These are phyloP conservation scores for Podaxis sp. DNA, from an alignment of 768 basidiomycete species.

Conservation along the genomic window DNA sequence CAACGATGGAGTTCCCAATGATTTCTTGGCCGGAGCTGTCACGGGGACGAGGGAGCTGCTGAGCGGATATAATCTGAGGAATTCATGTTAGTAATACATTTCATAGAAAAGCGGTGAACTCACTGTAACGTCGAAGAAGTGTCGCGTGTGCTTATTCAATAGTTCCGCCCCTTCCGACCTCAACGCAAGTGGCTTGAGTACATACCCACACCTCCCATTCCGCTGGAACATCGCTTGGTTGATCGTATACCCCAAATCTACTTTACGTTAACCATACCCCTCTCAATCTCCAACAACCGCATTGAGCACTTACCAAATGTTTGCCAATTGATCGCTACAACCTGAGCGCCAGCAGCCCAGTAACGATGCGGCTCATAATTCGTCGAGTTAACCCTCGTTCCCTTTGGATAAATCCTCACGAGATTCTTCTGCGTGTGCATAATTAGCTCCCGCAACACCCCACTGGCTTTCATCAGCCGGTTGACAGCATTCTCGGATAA, in stretches of 20 bases:
- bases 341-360: slow-evolving; percentile 87
- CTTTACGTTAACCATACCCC: background rate
- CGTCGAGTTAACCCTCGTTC: slow-evolving; percentile 73
- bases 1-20: slow-evolving; percentile 48
- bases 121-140: slow-evolving; percentile 67
- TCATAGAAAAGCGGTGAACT: slow-evolving; percentile 12
- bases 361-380: slow-evolving; percentile 89
- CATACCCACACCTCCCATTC: slow-evolving; percentile 86
- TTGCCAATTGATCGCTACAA: slow-evolving; percentile 98
- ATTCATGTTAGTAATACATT: background rate
- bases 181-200: slow-evolving; percentile 84
- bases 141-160: slow-evolving; percentile 50
- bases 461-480: slow-evolving; percentile 65
- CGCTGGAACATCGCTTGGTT: slow-evolving; percentile 96
- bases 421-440: slow-evolving; percentile 85
- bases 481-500: slow-evolving; percentile 83
- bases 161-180: slow-evolving; percentile 63
- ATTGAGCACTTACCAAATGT: slow-evolving; percentile 69
- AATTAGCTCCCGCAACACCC: slow-evolving; percentile 62
- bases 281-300: background rate
- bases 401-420: slow-evolving; percentile 85
- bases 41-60: slow-evolving; percentile 82
- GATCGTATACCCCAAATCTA: slow-evolving; percentile 88
- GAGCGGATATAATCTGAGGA: slow-evolving; percentile 66
- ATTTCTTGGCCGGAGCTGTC: slow-evolving; percentile 69